Evolutionary conservation across 768 basidiomycete species (phyloP), one percentile per base, ranked within the genome.

Genomic region (Cubamyces sp.): DNA sequence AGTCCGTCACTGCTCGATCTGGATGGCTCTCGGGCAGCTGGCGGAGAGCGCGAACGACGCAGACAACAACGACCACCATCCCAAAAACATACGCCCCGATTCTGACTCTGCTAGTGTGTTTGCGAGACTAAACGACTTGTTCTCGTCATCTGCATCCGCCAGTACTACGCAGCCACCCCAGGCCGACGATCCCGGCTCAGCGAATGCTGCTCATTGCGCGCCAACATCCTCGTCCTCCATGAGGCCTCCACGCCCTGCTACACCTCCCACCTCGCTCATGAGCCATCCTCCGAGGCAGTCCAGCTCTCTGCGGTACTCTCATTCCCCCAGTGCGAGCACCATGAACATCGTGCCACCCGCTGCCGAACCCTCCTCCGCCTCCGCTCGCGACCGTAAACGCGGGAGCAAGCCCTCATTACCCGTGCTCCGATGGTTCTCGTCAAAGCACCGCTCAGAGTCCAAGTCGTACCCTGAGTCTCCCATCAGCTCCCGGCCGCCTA

Each of bases 381-480:
- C 58, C n/a, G 42, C 63, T n/a, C 58, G 55, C 41, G 54, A 64
- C 23, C 53, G 53, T 41, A 64, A 60, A 50, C 63, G 57, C 34
- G 48, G 48, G 23, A 51, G 30, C 58, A 55, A 64, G 30, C 58
- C 58, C 21, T 9, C 39, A 2, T 59, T 64, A 21, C 76, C 75
- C 11, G 72, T 83, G 56, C 72, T 84, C 23, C 79, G 80, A 57
- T 85, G 84, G 82, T 72, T 80, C 60, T 67, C 71, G 25, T 74
- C 74, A 57, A 76, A 74, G 63, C 71, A 61, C 57, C 69, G 71
- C 11, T 54, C 40, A 46, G 19, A 57, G 34, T 11, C 34, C 8
- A 30, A 45, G 42, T 58, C 67, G 21, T 37, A 41, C 34, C 34
- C 64, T 5, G 19, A 51, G 42, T 65, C 67, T 5, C 67, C 70